These are phyloP conservation scores for Digitaria exilis DNA, from an alignment of 202 grass and related monocot genomes.

Conservation along the genomic window DNA sequence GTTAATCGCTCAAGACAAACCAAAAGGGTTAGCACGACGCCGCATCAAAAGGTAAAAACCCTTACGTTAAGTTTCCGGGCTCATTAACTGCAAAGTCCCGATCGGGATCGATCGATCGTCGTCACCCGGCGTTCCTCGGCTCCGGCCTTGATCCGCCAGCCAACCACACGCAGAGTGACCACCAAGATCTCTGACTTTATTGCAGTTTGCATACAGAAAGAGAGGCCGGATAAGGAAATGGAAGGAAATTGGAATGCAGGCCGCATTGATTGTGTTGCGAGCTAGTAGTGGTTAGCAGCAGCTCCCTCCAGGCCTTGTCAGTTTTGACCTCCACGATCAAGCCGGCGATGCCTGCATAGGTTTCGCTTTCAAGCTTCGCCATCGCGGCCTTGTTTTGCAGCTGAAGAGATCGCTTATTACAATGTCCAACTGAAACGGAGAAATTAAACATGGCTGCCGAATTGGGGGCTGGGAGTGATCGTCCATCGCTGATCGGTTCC, in stretches of 20 bases:
- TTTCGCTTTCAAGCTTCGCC: conserved; percentile 29
- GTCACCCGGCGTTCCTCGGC: background rate
- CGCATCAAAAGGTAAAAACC: background rate
- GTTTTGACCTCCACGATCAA: background rate
- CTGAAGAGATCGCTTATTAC: background rate
- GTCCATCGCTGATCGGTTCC: background rate
- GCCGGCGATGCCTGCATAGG: background rate
- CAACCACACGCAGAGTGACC: conserved; percentile 24
- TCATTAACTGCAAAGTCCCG: conserved; percentile 16
- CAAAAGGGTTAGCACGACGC: background rate
- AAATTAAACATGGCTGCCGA: conserved; percentile 1
- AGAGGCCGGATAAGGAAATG: conserved; percentile 31
- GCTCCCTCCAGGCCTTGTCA: background rate
- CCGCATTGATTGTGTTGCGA: conserved; percentile 26
- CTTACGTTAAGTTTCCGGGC: background rate
- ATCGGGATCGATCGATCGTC: background rate
- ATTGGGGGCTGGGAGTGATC: background rate
- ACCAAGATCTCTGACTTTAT: conserved; percentile 41
- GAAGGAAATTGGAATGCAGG: conserved; percentile 31
- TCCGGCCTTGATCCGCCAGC: conserved; percentile 30
- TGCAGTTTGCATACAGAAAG: conserved; percentile 3
- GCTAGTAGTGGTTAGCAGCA: conserved; percentile 26
- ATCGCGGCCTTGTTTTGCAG: background rate
- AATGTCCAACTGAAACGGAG: background rate
- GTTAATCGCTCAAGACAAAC: background rate